phyloP scores from a whole-genome alignment of 495 filamentous ascomycete genomes.

The Annulohypoxylon nitens region DNA sequence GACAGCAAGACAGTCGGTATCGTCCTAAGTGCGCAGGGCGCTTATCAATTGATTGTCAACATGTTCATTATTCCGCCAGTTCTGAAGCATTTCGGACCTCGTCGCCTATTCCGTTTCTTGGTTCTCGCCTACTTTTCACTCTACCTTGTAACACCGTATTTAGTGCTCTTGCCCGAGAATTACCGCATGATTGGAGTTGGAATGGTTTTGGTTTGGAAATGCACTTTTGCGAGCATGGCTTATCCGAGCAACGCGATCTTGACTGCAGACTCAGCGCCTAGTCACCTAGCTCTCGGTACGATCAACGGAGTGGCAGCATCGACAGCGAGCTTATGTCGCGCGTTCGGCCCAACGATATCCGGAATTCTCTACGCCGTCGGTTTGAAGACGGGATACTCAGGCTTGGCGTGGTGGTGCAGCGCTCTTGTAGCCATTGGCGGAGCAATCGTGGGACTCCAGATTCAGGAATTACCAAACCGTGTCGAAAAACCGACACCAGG shows the following conservation, averaged over 20 bases:
- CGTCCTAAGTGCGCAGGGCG: conserved; percentile 89
- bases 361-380: conserved; percentile 87
- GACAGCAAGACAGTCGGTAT: conserved; percentile 85
- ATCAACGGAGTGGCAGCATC: conserved; percentile 96
- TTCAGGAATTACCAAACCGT: conserved; percentile 60
- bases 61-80: conserved; percentile 84
- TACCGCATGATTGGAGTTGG: conserved; percentile 81
- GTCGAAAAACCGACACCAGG: conserved; percentile 51
- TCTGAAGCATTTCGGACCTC: conserved; percentile 76
- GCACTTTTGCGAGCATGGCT: conserved; percentile 84
- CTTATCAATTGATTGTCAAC: conserved; percentile 87
- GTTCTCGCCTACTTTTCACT: conserved; percentile 87
- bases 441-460: conserved; percentile 66
- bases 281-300: conserved; percentile 81
- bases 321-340: conserved; percentile 86
- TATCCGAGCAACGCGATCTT: conserved; percentile 90
- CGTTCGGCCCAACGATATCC: conserved; percentile 88
- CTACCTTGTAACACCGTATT: conserved; percentile 89
- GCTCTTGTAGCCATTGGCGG: conserved; percentile 80
- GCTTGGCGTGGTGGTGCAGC: conserved; percentile 92
- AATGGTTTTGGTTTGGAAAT: conserved; percentile 84
- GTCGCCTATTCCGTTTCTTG: conserved; percentile 83
- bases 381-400: conserved; percentile 81
- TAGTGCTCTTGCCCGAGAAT: conserved; percentile 80
- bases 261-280: conserved; percentile 85